phyloP scores from a whole-genome alignment of 1,139 yeast genomes.

The Saccharomyces hybrid region DNA sequence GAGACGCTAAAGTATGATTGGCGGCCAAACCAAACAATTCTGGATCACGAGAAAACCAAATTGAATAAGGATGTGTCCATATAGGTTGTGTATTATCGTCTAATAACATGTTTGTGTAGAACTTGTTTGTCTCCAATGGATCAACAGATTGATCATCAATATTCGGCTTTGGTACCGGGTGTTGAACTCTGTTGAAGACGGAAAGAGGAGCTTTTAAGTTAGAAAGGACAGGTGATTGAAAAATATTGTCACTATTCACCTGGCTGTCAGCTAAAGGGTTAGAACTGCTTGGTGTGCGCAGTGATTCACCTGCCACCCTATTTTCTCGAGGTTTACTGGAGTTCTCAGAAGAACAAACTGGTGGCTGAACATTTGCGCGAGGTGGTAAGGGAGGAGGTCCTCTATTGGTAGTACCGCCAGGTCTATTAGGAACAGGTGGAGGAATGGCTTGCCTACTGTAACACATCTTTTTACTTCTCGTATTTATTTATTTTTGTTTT shows the following conservation, averaged over 20 bases:
- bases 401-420: background rate
- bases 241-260: background rate
- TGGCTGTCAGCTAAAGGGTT: background rate
- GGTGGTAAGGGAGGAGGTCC: background rate
- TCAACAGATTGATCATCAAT: slow-evolving; percentile 34
- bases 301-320: background rate
- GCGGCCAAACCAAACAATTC: slow-evolving; percentile 52
- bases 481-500: background rate
- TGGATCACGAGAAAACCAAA: slow-evolving; percentile 48
- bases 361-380: background rate
- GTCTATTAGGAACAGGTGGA: background rate
- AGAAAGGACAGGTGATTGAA: background rate
- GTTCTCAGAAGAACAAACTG: background rate
- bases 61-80: slow-evolving; percentile 78
- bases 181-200: slow-evolving; percentile 20
- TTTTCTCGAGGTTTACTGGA: background rate
- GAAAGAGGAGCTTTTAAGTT: background rate
- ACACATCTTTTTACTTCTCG: background rate
- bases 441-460: background rate
- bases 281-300: background rate
- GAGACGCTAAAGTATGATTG: slow-evolving; percentile 50
- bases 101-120: slow-evolving; percentile 69
- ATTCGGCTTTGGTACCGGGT: slow-evolving; percentile 40
- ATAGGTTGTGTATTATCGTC: slow-evolving; percentile 55
- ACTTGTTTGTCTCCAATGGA: slow-evolving; percentile 75